A percentile compares a stretch with the other conserved stretches of the same genome.
phyloP scores from a whole-genome alignment of 2,329 filamentous ascomycete species.

The Cordyceps fumosorosea region DNA sequence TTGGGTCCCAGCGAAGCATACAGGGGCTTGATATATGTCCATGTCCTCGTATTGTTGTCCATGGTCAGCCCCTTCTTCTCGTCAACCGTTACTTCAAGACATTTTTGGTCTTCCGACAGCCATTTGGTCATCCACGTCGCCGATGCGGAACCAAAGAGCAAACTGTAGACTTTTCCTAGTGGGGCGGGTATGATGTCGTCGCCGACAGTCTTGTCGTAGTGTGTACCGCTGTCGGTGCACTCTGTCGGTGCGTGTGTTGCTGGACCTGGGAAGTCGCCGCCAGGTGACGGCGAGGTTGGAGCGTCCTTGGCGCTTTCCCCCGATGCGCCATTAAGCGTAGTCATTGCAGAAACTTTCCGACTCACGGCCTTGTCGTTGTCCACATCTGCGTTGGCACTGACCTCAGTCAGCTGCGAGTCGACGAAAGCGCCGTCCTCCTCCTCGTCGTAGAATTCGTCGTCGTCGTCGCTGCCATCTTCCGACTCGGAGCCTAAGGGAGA shows the following conservation, averaged over 20 bases:
- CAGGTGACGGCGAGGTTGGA: constrained; percentile 33
- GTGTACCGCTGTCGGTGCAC: constrained; percentile 69
- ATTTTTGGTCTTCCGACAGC: constrained; percentile 82
- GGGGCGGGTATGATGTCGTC: constrained; percentile 85
- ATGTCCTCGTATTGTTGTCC: constrained; percentile 68
- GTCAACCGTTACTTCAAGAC: constrained; percentile 76
- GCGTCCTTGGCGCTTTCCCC: constrained; percentile 46
- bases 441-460: constrained; percentile 73
- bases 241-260: constrained; percentile 74
- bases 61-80: constrained; percentile 72
- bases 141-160: constrained; percentile 80
- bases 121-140: constrained; percentile 79
- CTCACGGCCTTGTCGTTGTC: constrained; percentile 54
- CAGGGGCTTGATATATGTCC: constrained; percentile 88
- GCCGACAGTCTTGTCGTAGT: constrained; percentile 78
- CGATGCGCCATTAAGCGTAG: constrained; percentile 35
- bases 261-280: constrained; percentile 76
- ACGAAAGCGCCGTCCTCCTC: constrained; percentile 73
- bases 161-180: constrained; percentile 81
- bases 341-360: constrained; percentile 63
- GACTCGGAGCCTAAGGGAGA: constrained; percentile 49
- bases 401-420: constrained; percentile 42
- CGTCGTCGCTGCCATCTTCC: constrained; percentile 58
- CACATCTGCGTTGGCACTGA: constrained; percentile 32
- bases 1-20: constrained; percentile 78